These are phyloP conservation scores for Wickerhamomyces sydowiorum DNA, from an alignment of 805 yeast genomes.

Conservation along the genomic window DNA sequence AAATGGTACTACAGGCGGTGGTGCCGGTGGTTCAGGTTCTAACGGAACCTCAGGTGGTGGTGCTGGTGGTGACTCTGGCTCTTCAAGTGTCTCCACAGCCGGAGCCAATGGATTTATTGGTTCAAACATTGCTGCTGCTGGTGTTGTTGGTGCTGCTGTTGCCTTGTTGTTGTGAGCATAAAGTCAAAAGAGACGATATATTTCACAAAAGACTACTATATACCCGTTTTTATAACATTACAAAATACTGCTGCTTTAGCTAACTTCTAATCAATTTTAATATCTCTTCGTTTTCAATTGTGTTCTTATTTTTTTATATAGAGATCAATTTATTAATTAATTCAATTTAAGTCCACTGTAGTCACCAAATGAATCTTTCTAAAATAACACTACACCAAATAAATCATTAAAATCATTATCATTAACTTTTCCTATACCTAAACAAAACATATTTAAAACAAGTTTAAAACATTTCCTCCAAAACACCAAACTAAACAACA, in stretches of 20 bases:
- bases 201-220: too few species aligned
- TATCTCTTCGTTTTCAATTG: too few species aligned
- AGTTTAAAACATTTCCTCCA: neutral
- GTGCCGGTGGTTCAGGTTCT: constrained; percentile 2
- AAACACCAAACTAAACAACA: neutral
- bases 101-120: constrained; percentile 11
- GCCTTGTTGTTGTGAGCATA: constrained; percentile 17
- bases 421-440: neutral
- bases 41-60: constrained; percentile 4
- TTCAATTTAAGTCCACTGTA: too few species aligned
- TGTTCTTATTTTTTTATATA: too few species aligned
- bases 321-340: too few species aligned
- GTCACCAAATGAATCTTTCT: too few species aligned
- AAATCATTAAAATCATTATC: neutral
- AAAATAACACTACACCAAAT: too few species aligned
- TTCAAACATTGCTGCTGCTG: constrained; percentile 9
- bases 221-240: too few species aligned
- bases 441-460: neutral
- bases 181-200: too few species aligned
- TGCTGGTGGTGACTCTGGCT: constrained; percentile 4
- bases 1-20: neutral
- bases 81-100: constrained; percentile 14
- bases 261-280: too few species aligned
- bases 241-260: too few species aligned
- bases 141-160: constrained; percentile 17